Conservation (phyloP, 768 basidiomycete species). For the Stropharia rugosoannulata region DNA sequence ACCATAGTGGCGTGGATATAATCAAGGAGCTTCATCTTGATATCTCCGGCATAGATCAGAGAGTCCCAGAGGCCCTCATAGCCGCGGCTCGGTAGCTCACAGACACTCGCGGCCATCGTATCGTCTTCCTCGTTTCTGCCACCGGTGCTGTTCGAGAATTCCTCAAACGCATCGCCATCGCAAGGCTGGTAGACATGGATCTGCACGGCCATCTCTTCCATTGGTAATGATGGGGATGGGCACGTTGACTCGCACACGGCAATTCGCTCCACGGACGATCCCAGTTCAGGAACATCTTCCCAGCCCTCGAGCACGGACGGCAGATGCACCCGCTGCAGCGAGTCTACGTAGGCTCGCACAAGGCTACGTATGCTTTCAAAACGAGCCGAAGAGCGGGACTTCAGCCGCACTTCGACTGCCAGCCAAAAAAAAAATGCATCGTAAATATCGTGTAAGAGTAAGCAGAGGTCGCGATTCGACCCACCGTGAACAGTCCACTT, state of each 20-base stretch:
- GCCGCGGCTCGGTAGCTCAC: slow-evolving; percentile 78
- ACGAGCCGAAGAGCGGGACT: slow-evolving; percentile 64
- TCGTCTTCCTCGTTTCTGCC: slow-evolving; percentile 65
- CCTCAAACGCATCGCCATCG: slow-evolving; percentile 66
- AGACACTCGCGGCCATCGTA: slow-evolving; percentile 86
- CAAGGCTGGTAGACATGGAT: slow-evolving; percentile 89
- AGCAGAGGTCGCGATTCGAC: slow-evolving; percentile 5
- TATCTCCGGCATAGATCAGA: slow-evolving; percentile 78
- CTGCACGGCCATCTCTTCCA: slow-evolving; percentile 63
- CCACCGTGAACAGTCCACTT: slow-evolving; percentile 71
- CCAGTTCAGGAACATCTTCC: slow-evolving; percentile 72
- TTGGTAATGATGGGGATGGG: slow-evolving; percentile 47
- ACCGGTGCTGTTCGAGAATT: slow-evolving; percentile 63
- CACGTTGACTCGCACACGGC: slow-evolving; percentile 69
- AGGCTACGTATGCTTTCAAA: slow-evolving; percentile 72
- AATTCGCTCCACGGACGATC: slow-evolving; percentile 75
- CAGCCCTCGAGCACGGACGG: slow-evolving; percentile 77
- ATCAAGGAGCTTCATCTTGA: slow-evolving; percentile 87
- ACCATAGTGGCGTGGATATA: slow-evolving; percentile 93
- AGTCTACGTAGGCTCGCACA: slow-evolving; percentile 54
- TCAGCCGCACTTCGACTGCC: slow-evolving; percentile 82
- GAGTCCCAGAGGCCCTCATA: slow-evolving; percentile 96
- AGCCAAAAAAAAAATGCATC: neutral
- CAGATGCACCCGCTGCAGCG: slow-evolving; percentile 65
- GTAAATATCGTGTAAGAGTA: too few species aligned